Evolutionary conservation across 805 yeast species (phyloP).

Genomic region (Candida dendrica): DNA sequence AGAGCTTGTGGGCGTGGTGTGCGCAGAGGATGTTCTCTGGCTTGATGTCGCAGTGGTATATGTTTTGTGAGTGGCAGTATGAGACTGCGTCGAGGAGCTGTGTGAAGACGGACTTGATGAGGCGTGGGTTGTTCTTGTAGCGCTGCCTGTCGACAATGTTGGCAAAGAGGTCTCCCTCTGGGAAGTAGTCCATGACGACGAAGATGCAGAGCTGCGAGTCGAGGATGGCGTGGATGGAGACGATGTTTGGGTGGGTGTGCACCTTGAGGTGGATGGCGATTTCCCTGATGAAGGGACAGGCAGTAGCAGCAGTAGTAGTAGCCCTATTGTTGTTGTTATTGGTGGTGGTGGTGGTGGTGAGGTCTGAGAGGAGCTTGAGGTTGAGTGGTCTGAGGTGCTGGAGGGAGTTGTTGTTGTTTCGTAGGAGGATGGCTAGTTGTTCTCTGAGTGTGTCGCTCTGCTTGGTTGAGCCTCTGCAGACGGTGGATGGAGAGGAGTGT

Average conservation of each 20-base stretch:
- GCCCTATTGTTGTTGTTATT: too few relatives aligned
- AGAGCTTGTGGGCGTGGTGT: conserved; percentile 44
- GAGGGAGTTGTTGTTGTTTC: conserved; percentile 3
- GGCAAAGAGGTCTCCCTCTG: conserved; percentile 80
- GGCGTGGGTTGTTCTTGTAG: conserved; percentile 44
- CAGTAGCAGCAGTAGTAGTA: too few relatives aligned
- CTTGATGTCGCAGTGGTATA: conserved; percentile 90
- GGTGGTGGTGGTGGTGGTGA: too few relatives aligned
- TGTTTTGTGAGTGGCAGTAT: conserved; percentile 75
- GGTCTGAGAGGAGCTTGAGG: conserved; percentile 27
- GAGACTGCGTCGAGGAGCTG: conserved; percentile 81
- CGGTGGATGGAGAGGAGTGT: conserved; percentile 3
- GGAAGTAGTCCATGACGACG: conserved; percentile 79
- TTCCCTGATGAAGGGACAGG: conserved; percentile 45
- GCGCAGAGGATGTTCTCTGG: conserved; percentile 86
- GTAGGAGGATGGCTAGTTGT: too few relatives aligned
- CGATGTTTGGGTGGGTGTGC: conserved; percentile 72
- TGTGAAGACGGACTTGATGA: conserved; percentile 50
- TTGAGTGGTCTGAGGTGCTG: conserved; percentile 20
- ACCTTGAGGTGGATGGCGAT: conserved; percentile 67
- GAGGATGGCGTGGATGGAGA: conserved; percentile 67
- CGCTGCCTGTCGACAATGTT: conserved; percentile 72
- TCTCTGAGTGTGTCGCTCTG: conserved; percentile 23
- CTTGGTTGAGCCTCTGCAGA: conserved; percentile 2
- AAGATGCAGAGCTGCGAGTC: conserved; percentile 51